Evolutionary conservation across 257 asterid genomes (phyloP), one percentile per base, ranked within the genome.

Genomic region (Solanum ossicruentum): DNA sequence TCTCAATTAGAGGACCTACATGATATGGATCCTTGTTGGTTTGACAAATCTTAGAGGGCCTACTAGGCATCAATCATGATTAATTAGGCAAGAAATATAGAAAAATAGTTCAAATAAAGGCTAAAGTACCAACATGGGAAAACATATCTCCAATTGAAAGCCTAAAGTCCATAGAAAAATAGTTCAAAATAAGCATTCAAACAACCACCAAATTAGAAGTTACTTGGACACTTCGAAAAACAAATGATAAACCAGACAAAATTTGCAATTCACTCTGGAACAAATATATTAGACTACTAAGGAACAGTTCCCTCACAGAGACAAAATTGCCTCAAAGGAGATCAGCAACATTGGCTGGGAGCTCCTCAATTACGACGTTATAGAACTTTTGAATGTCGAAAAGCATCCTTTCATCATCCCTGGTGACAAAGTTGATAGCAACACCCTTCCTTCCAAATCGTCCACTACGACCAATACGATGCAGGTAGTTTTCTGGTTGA

Each of bases 381-480:
- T 72, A 72, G 45, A 72, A 72, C 80, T 45, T 92, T 66, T 92
- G 93, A 0, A 90, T 89, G 85, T 92, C 94, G 16, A 85, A 61
- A 36, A 92, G 93, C 94, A 92, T 92, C 82, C 94, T 89, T 6
- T 92, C 93, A 4, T 92, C 94, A 4, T 89, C 93, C 73, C 72
- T 88, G 45, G 93, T 92, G 18, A 91, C 95, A 32, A 92, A 92
- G 86, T 92, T 92, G 58, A 92, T 92, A 10, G 94, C 94, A 26
- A 90, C 93, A 84, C 93, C 94, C 89, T 90, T 92, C 88, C 95
- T 92, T 87, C 95, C 95, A 45, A 92, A 92, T 41, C 95, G 84
- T 26, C 94, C 93, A 86, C 92, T 92, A 47, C 94, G 87, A 45
- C 93, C 93, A 41, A 92, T 92, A 87, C 94, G 92, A 80, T 92